phyloP scores from a whole-genome alignment of 345 rosid genomes.

The Rhodamnia argentea region DNA sequence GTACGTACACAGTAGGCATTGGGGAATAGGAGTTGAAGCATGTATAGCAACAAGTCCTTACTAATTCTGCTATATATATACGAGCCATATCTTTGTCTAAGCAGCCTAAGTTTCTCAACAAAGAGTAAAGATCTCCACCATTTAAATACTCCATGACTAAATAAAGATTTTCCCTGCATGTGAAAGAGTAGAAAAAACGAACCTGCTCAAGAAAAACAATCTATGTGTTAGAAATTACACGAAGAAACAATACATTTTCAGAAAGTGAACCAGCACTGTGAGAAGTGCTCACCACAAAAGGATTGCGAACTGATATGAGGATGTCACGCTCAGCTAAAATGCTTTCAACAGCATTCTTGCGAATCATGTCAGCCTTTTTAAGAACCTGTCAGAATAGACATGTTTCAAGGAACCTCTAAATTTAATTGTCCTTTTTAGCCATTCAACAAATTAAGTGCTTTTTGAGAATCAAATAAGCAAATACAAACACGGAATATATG shows the following conservation, averaged over 20 bases:
- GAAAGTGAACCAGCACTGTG: not conserved
- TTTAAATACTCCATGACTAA: constrained; percentile 97
- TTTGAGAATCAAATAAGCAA: not conserved
- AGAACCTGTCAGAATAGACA: constrained; percentile 46
- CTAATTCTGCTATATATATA: constrained; percentile 90
- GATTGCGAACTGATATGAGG: constrained; percentile 85
- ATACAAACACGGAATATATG: not conserved
- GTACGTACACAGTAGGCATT: not conserved
- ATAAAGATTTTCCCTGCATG: constrained; percentile 96
- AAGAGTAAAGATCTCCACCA: constrained; percentile 94
- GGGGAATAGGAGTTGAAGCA: not conserved
- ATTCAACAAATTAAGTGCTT: not conserved
- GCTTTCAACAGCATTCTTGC: constrained; percentile 97
- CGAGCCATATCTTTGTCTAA: constrained; percentile 92
- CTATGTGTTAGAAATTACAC: constrained; percentile 6
- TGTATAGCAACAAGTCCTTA: constrained; percentile 30
- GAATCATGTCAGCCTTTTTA: constrained; percentile 94
- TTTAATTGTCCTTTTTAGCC: not conserved
- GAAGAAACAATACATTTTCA: not conserved
- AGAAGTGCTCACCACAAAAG: constrained; percentile 79
- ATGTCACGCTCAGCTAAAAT: constrained; percentile 92
- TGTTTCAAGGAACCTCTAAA: not conserved
- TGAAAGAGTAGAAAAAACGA: constrained; percentile 94
- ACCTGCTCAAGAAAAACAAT: constrained; percentile 56
- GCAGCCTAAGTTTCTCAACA: constrained; percentile 85